Evolutionary conservation across 1,139 yeast species (phyloP), one percentile per base, ranked within the genome.

Genomic region (Candida sojae): DNA sequence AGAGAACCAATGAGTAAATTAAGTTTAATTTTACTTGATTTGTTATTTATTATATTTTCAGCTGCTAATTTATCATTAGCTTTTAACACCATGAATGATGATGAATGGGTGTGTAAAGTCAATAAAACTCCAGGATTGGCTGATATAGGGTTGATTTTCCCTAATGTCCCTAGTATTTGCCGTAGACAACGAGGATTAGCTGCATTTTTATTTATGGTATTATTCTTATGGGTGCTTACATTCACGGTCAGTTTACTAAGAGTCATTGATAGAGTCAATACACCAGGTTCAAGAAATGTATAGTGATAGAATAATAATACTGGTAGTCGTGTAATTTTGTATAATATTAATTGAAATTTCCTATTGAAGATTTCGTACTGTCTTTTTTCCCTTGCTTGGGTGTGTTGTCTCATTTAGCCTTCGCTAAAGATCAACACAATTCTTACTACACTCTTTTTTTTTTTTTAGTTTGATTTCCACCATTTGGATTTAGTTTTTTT

Each of bases 41-140:
- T 92, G 44, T 70, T 92, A 34, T 90, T 93, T 66, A 89, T 93
- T 54, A 90, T 93, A n/a, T 88, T 92, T 61, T 84, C 92, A n/a
- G 83, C 96, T 44, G 97, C 97, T 1, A 92, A 91, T 63, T 68
- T 92, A 50, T 83, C 97, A 6, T 75, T 93, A 44, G 83, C 97
- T 1, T 91, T 91, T 68, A 86, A 90, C 62, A 86, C 97, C 1
- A 72, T 92, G 47, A 88, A 74, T 63, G 97, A 90, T 63, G 76
- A 77, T 43, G 79, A 83, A 56, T 92, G 97, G 97, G 92, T 89
- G 6, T 92, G 97, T 64, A 46, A 55, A 53, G 58, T 48, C 23
- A 66, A 61, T 44, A 52, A 57, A 33, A 61, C 59, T 21, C 62
- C 70, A 4, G 55, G 47, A 6, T 50, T 52, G 33, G 53, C 47